phyloP scores from a whole-genome alignment of 257 asterid genomes.

The Handroanthus guayacan region DNA sequence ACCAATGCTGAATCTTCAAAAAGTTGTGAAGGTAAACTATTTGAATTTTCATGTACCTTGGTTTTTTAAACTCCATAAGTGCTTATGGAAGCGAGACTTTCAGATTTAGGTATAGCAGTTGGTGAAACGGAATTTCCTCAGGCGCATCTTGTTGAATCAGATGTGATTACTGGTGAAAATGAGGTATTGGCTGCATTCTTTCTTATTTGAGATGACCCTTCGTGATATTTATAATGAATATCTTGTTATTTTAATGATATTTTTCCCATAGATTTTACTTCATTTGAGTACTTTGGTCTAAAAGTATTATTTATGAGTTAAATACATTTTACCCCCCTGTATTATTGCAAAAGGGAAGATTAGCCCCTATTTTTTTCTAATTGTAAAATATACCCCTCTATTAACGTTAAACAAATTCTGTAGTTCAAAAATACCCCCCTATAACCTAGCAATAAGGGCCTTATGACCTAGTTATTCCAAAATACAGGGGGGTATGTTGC shows the following conservation, averaged over 20 bases:
- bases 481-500: too few relatives aligned
- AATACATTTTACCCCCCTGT: too few relatives aligned
- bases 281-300: not conserved
- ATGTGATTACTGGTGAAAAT: constrained; percentile 33
- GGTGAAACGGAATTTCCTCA: constrained; percentile 40
- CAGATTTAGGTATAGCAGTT: constrained; percentile 39
- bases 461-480: too few relatives aligned
- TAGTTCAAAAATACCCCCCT: too few relatives aligned
- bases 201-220: not conserved
- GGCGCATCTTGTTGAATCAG: constrained; percentile 35
- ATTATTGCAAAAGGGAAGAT: too few relatives aligned
- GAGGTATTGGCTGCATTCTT: constrained; percentile 41
- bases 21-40: constrained; percentile 49
- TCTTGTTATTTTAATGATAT: constrained; percentile 4
- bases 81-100: constrained; percentile 32
- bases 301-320: not conserved
- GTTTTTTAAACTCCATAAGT: not conserved
- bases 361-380: too few relatives aligned
- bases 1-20: constrained; percentile 28
- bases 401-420: too few relatives aligned
- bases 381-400: too few relatives aligned
- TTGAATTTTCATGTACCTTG: constrained; percentile 12
- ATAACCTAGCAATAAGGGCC: too few relatives aligned
- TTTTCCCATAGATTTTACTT: not conserved
- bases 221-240: not conserved